Conservation (phyloP, 768 basidiomycete genomes). For the Mycena pura region DNA sequence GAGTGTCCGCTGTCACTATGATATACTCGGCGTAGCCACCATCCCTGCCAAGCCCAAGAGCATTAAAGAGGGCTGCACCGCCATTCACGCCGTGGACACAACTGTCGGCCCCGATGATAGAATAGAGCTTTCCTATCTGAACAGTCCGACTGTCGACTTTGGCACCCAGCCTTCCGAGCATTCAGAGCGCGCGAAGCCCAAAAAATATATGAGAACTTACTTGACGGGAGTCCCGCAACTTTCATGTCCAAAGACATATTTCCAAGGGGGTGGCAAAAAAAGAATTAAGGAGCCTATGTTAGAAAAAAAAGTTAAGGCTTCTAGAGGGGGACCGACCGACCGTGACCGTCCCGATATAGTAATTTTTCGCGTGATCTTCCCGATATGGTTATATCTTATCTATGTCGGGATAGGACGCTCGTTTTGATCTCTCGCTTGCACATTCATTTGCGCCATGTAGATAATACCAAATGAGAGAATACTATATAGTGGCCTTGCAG, state of each 20-base stretch:
- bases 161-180: constrained; percentile 15
- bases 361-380: too few species aligned
- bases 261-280: too few species aligned
- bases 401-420: too few species aligned
- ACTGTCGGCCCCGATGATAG: neutral
- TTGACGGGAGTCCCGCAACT: constrained; percentile 20
- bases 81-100: constrained; percentile 12
- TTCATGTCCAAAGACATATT: too few species aligned
- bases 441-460: too few species aligned
- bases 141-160: constrained; percentile 8
- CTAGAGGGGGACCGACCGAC: too few species aligned
- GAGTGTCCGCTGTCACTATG: constrained; percentile 3
- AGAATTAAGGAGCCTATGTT: neutral
- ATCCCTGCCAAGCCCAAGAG: constrained; percentile 16
- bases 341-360: too few species aligned
- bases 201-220: neutral
- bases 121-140: constrained; percentile 14
- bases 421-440: too few species aligned
- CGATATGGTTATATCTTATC: too few species aligned
- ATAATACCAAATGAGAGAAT: too few species aligned
- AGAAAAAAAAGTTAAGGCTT: too few species aligned
- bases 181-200: neutral
- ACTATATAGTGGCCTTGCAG: too few species aligned
- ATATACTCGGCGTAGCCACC: constrained; percentile 25
- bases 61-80: neutral